Percentiles rank a stretch among this genome's conserved stretches.
Evolutionary conservation across 768 basidiomycete genomes (phyloP).

Genomic region (Amanita molliuscula): DNA sequence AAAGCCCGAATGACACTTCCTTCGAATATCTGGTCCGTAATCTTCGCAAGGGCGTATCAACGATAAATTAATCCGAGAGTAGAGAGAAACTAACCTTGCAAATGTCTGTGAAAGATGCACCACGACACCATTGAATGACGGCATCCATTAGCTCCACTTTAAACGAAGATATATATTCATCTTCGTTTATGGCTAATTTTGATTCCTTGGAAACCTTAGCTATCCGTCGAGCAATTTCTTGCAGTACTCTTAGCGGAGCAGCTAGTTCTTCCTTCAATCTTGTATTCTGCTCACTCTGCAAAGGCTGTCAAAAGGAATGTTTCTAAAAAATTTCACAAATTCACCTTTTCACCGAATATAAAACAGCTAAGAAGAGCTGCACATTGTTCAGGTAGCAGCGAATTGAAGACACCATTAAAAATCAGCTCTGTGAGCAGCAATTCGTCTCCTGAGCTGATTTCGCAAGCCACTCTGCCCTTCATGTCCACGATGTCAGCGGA

Average conservation of each 20-base stretch:
- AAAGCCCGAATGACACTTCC: slow-evolving; percentile 96
- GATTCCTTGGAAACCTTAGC: slow-evolving; percentile 96
- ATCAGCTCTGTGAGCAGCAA: slow-evolving; percentile 92
- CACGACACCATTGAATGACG: slow-evolving; percentile 97
- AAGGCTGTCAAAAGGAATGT: background rate
- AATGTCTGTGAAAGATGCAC: slow-evolving; percentile 91
- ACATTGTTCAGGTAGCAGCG: slow-evolving; percentile 82
- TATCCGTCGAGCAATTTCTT: slow-evolving; percentile 90
- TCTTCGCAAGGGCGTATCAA: slow-evolving; percentile 28
- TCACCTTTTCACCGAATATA: slow-evolving; percentile 93
- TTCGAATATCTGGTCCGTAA: slow-evolving; percentile 87
- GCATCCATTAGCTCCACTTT: slow-evolving; percentile 99
- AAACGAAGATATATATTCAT: slow-evolving; percentile 94
- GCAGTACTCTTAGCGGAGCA: slow-evolving; percentile 86
- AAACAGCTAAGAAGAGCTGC: slow-evolving; percentile 95
- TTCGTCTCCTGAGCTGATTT: slow-evolving; percentile 97
- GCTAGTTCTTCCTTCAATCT: slow-evolving; percentile 92
- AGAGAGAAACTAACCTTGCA: slow-evolving; percentile 57
- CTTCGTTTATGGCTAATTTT: slow-evolving; percentile 80
- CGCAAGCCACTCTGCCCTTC: slow-evolving; percentile 97
- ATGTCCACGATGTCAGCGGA: slow-evolving; percentile 90
- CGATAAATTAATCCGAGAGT: too few relatives aligned
- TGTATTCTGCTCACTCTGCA: slow-evolving; percentile 73
- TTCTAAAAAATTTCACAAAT: background rate
- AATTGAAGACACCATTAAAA: slow-evolving; percentile 94